phyloP scores from a whole-genome alignment of 305 asterid species.

The Coffea humblotiana region DNA sequence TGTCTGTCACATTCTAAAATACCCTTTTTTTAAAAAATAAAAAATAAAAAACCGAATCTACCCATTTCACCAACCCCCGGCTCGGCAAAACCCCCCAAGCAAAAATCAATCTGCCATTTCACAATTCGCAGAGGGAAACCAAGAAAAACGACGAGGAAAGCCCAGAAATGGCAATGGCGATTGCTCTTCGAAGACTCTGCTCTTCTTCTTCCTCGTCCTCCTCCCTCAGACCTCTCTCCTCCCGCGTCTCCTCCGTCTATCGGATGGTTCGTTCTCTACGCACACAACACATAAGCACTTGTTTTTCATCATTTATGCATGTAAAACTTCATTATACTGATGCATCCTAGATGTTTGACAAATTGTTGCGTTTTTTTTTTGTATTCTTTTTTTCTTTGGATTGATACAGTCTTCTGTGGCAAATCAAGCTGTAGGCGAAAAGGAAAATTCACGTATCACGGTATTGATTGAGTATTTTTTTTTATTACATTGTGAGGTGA shows the following conservation, averaged over 20 bases:
- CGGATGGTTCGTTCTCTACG: slow-evolving; percentile 36
- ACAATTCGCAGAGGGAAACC: no score
- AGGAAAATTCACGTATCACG: slow-evolving; percentile 49
- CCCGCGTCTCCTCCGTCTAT: slow-evolving; percentile 29
- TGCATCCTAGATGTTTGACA: slow-evolving; percentile 11
- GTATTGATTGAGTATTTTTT: slow-evolving; percentile 23
- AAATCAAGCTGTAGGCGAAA: slow-evolving; percentile 43
- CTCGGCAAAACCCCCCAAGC: no score
- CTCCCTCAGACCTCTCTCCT: slow-evolving; percentile 25
- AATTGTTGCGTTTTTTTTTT: not conserved
- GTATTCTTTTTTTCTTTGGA: not conserved
- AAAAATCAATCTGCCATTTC: no score
- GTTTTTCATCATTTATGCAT: not conserved
- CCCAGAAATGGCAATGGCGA: slow-evolving; percentile 39
- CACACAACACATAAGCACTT: not conserved
- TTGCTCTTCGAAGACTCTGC: slow-evolving; percentile 59
- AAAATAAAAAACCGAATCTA: no score
- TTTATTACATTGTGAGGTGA: not conserved
- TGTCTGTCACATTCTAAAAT: no score
- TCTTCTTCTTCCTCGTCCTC: slow-evolving; percentile 25
- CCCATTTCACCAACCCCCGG: no score
- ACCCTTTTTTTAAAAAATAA: no score
- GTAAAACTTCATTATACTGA: not conserved
- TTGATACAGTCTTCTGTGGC: slow-evolving; percentile 49
- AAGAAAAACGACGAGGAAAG: not conserved